These are phyloP conservation scores for Wickerhamomyces tratensis DNA, from an alignment of 805 yeast species.

Conservation along the genomic window DNA sequence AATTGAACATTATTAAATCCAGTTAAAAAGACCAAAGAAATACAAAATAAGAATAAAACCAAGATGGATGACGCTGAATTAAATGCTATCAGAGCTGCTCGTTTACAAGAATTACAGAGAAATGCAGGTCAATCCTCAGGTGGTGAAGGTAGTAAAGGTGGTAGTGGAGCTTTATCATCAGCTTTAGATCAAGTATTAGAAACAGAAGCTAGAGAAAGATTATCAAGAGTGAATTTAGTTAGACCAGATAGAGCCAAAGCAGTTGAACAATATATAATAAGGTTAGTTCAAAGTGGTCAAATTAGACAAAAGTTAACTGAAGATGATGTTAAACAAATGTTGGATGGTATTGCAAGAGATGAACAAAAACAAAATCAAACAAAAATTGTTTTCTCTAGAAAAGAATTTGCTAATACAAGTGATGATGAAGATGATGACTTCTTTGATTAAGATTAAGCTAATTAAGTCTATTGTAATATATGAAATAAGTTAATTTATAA, in stretches of 20 bases:
- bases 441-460: conserved; percentile 28
- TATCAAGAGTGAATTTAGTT: conserved; percentile 79
- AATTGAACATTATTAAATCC: no score
- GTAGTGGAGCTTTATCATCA: background rate
- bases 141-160: conserved; percentile 6
- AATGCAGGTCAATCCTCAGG: conserved; percentile 25
- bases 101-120: conserved; percentile 73
- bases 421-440: conserved; percentile 32
- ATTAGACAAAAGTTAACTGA: conserved; percentile 68
- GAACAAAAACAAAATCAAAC: conserved; percentile 52
- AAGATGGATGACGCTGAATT: conserved; percentile 80
- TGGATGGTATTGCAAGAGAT: conserved; percentile 75
- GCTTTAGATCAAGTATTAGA: conserved; percentile 62
- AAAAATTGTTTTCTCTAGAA: conserved; percentile 38
- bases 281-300: conserved; percentile 70
- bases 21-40: no score
- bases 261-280: conserved; percentile 72
- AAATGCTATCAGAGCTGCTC: conserved; percentile 87
- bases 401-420: conserved; percentile 7
- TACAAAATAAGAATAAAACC: no score
- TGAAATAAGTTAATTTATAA: no score
- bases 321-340: conserved; percentile 69
- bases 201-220: conserved; percentile 78
- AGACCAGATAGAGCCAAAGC: conserved; percentile 86
- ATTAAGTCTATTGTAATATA: background rate